These are phyloP conservation scores for Cymbopogon flexuosus DNA, from an alignment of 202 grass and related monocot genomes.

Conservation along the genomic window DNA sequence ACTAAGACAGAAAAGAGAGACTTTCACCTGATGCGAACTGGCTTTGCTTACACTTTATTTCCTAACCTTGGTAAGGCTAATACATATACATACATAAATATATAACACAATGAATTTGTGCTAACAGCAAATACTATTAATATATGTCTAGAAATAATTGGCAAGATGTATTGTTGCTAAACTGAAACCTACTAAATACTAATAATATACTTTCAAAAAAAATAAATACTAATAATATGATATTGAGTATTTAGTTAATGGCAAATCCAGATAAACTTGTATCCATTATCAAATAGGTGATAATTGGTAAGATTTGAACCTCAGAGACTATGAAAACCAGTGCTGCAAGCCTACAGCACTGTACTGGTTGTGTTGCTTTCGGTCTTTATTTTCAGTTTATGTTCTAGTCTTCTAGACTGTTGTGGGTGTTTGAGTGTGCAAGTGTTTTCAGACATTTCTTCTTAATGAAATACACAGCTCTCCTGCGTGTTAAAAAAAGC, in stretches of 20 bases:
- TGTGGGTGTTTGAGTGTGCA: neutral
- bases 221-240: neutral
- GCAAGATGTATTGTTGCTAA: neutral
- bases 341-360: neutral
- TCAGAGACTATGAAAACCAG: neutral
- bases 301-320: neutral
- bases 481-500: neutral
- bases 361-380: neutral
- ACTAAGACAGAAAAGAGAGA: neutral
- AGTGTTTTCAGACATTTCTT: neutral
- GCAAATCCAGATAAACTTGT: neutral
- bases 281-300: neutral
- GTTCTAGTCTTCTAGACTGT: neutral
- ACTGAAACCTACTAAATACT: neutral
- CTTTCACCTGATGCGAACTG: neutral
- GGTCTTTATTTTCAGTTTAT: neutral
- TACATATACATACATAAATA: neutral
- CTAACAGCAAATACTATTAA: neutral
- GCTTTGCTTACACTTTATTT: neutral
- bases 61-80: neutral
- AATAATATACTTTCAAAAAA: neutral
- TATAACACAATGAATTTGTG: slow-evolving; percentile 12
- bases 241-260: neutral
- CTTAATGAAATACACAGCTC: neutral
- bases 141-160: slow-evolving; percentile 2